These are phyloP conservation scores for Picea engelmannii DNA, from an alignment of 83 land plant genomes.

Conservation along the genomic window DNA sequence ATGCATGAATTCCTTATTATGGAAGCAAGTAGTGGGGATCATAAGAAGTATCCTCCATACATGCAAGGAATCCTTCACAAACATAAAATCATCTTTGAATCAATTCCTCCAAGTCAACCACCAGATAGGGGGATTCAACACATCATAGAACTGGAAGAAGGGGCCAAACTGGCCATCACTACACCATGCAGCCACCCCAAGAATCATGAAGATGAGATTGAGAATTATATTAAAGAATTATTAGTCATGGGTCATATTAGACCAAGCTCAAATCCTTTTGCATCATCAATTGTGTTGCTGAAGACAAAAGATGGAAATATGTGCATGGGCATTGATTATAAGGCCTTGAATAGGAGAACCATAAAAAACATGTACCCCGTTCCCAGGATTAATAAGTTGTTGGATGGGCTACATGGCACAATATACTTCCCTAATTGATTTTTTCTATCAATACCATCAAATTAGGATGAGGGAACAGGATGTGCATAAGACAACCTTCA, in stretches of 20 bases:
- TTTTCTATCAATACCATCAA: constrained; percentile 9
- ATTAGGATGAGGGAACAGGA: not conserved
- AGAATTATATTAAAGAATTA: not conserved
- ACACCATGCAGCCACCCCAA: not conserved
- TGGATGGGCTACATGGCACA: constrained; percentile 18
- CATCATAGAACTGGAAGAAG: not conserved
- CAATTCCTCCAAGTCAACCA: not conserved
- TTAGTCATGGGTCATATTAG: not conserved
- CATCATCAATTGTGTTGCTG: constrained; percentile 10
- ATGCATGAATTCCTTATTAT: too few relatives aligned
- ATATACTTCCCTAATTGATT: constrained; percentile 14
- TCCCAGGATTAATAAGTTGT: constrained; percentile 17
- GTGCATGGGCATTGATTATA: constrained; percentile 19
- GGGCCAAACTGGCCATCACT: not conserved
- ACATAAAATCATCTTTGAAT: too few relatives aligned
- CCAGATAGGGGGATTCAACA: not conserved
- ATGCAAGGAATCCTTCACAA: too few relatives aligned
- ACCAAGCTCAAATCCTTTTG: constrained; percentile 13
- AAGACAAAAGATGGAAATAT: constrained; percentile 21
- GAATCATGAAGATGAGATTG: not conserved
- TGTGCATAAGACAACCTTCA: not conserved
- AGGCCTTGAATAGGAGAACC: constrained; percentile 8
- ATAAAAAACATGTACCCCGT: constrained; percentile 18
- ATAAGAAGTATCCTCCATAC: too few relatives aligned
- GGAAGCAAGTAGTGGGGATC: too few relatives aligned